Evolutionary conservation across 805 yeast genomes (phyloP).

Genomic region (Candida rishiriensis): DNA sequence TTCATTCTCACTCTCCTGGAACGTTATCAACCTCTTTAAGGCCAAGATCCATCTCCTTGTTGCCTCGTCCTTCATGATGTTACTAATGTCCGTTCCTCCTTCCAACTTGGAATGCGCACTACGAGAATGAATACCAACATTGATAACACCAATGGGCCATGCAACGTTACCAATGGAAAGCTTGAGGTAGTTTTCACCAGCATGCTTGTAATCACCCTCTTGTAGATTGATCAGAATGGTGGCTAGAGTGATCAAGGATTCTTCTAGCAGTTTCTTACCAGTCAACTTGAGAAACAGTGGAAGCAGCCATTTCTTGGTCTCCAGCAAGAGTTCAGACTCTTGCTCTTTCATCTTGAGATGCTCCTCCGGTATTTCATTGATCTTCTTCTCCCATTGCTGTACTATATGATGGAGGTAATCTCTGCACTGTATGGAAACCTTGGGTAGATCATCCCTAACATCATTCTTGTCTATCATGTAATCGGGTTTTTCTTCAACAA

Average conservation of each 20-base stretch:
- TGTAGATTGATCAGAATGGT: slow-evolving; percentile 64
- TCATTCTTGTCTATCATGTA: slow-evolving; percentile 26
- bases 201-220: slow-evolving; percentile 40
- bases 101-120: slow-evolving; percentile 55
- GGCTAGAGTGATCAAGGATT: slow-evolving; percentile 49
- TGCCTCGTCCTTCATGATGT: slow-evolving; percentile 72
- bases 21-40: slow-evolving; percentile 68
- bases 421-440: slow-evolving; percentile 39
- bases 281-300: slow-evolving; percentile 55
- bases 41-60: slow-evolving; percentile 76
- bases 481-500: not conserved
- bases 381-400: slow-evolving; percentile 31
- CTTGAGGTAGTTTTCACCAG: slow-evolving; percentile 67
- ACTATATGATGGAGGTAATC: slow-evolving; percentile 43
- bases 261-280: slow-evolving; percentile 32
- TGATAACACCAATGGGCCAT: slow-evolving; percentile 86
- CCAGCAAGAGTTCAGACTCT: slow-evolving; percentile 30
- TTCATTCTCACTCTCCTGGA: slow-evolving; percentile 28
- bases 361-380: slow-evolving; percentile 1
- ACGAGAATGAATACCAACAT: slow-evolving; percentile 76
- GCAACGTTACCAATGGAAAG: slow-evolving; percentile 84
- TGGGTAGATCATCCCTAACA: slow-evolving; percentile 28
- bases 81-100: slow-evolving; percentile 41
- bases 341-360: slow-evolving; percentile 8
- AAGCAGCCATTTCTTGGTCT: slow-evolving; percentile 45